phyloP scores from a whole-genome alignment of 1,139 yeast genomes.

The Taphrina flavorubra region DNA sequence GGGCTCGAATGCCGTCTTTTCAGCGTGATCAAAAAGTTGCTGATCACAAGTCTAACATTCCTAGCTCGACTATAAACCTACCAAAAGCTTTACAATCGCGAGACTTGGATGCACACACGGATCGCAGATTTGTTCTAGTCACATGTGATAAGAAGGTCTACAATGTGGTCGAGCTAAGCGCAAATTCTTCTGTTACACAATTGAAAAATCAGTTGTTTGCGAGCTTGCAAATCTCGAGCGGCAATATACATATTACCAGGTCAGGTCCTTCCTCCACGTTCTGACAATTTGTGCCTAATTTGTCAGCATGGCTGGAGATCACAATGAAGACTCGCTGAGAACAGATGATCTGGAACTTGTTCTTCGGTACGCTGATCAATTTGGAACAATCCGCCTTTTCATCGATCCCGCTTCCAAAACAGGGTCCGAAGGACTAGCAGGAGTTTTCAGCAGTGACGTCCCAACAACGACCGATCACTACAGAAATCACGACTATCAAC shows the following conservation, averaged over 20 bases:
- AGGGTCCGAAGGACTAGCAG: not conserved
- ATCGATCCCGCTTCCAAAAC: not conserved
- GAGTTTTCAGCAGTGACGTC: not conserved
- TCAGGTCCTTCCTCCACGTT: not conserved
- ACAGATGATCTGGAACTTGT: slow-evolving; percentile 1
- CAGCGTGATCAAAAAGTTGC: not conserved
- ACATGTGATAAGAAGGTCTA: not conserved
- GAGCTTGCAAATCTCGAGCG: not conserved
- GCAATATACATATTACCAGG: slow-evolving; percentile 8
- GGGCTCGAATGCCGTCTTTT: slow-evolving; percentile 10
- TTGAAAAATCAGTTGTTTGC: not conserved
- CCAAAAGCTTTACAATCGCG: not conserved
- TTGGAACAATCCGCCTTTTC: not conserved
- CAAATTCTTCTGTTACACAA: not conserved
- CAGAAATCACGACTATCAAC: not conserved
- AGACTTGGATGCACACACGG: not conserved
- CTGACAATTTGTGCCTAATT: not conserved
- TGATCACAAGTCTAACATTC: not conserved
- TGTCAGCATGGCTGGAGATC: slow-evolving; percentile 2
- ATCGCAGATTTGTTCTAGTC: slow-evolving; percentile 2
- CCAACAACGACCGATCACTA: not conserved
- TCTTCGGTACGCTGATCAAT: slow-evolving; percentile 1
- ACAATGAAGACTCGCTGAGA: not conserved
- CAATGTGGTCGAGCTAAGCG: slow-evolving; percentile 1
- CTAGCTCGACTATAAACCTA: not conserved